phyloP scores from a whole-genome alignment of 805 yeast species.

The Dipodascus albidus region DNA sequence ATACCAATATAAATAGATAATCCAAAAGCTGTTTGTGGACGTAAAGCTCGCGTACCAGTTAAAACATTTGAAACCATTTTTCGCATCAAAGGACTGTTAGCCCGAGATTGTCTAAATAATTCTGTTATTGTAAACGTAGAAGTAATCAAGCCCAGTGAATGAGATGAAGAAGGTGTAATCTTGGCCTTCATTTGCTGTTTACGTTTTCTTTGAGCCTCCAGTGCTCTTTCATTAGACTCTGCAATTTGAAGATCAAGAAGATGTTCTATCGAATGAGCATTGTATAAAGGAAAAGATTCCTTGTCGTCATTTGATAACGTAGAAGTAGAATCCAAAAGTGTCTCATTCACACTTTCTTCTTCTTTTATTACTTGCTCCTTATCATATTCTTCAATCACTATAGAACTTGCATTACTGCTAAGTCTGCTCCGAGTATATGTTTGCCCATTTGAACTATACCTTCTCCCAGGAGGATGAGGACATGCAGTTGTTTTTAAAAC shows the following conservation, averaged over 20 bases:
- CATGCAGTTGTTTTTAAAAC: slow-evolving; percentile 22
- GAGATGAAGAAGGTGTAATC: background rate
- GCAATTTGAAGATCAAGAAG: background rate
- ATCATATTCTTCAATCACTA: background rate
- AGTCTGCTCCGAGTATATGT: background rate
- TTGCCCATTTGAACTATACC: background rate
- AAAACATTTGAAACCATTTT: background rate
- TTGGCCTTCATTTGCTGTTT: background rate
- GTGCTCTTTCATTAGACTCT: background rate
- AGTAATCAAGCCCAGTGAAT: background rate
- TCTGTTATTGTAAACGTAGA: background rate
- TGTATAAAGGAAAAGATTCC: background rate
- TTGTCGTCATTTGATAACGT: background rate
- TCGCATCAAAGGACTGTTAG: background rate
- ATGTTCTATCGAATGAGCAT: background rate
- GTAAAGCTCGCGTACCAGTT: background rate
- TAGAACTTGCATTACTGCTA: background rate
- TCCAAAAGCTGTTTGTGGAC: background rate
- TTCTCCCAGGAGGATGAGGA: slow-evolving; percentile 1
- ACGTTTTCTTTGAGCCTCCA: background rate
- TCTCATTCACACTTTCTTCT: background rate
- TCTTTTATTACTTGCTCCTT: background rate
- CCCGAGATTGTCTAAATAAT: background rate
- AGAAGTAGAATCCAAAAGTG: background rate
- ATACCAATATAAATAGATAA: background rate